Evolutionary conservation across 169 alveolate species (phyloP).

Genomic region (Fabrea salina): DNA sequence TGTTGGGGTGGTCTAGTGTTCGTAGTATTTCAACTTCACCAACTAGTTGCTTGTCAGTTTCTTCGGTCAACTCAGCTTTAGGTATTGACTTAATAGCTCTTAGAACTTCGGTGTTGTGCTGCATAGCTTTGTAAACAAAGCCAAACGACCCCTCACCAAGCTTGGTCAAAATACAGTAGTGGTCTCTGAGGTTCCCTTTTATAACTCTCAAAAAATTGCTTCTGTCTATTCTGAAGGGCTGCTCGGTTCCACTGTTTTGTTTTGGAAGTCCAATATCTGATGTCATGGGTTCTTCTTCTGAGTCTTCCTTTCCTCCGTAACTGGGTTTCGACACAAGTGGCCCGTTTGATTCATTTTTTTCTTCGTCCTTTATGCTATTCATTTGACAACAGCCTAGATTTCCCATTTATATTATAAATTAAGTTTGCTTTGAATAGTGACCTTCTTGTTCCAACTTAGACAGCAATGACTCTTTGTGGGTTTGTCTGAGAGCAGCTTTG

Average conservation of each 20-base stretch:
- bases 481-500: neutral
- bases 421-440: neutral
- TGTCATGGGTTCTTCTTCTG: too few relatives aligned
- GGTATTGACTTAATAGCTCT: constrained; percentile 57
- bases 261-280: too few relatives aligned
- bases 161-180: constrained; percentile 73
- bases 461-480: constrained; percentile 2
- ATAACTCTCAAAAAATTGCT: constrained; percentile 11
- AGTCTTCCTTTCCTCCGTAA: too few relatives aligned
- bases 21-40: constrained; percentile 63
- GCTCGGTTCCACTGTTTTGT: too few relatives aligned
- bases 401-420: too few relatives aligned
- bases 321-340: too few relatives aligned
- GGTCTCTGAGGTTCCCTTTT: constrained; percentile 71
- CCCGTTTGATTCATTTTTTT: too few relatives aligned
- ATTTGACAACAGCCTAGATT: too few relatives aligned
- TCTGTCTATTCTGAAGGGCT: too few relatives aligned
- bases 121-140: constrained; percentile 53
- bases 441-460: neutral
- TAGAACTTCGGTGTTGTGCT: constrained; percentile 44
- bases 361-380: too few relatives aligned
- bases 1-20: constrained; percentile 72
- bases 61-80: constrained; percentile 22
- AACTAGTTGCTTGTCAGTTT: neutral
- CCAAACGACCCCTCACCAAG: constrained; percentile 72